Percentiles rank a stretch among this genome's conserved stretches.
Evolutionary conservation across 2,329 filamentous ascomycete genomes (phyloP).

Genomic region (Trichoderma lentiforme): DNA sequence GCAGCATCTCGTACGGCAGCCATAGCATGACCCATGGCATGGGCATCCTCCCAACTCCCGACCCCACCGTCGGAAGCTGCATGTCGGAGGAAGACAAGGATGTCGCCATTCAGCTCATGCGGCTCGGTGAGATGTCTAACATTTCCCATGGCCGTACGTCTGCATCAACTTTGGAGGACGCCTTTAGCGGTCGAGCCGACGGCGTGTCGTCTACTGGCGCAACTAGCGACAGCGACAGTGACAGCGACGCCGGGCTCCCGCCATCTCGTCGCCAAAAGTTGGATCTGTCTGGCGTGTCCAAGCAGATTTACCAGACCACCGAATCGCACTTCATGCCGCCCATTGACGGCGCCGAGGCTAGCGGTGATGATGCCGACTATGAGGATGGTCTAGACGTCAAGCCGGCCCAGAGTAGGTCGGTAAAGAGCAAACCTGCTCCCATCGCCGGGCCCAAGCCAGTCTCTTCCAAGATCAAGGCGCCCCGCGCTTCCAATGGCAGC

Average conservation of each 20-base stretch:
- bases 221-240: constrained; percentile 73
- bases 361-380: constrained; percentile 34
- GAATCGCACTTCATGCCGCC: constrained; percentile 51
- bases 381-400: constrained; percentile 42
- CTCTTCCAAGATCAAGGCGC: constrained; percentile 43
- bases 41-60: constrained; percentile 81
- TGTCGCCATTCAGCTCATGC: constrained; percentile 94
- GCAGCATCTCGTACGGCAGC: constrained; percentile 56
- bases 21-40: constrained; percentile 37
- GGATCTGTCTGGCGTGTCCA: constrained; percentile 41
- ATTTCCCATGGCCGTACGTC: constrained; percentile 91
- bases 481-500: constrained; percentile 36
- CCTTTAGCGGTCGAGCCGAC: constrained; percentile 86
- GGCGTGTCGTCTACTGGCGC: constrained; percentile 79
- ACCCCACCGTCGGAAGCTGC: constrained; percentile 94
- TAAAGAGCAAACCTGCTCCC: constrained; percentile 41
- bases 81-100: constrained; percentile 94
- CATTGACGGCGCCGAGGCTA: constrained; percentile 46
- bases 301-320: constrained; percentile 50
- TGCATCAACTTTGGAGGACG: constrained; percentile 89
- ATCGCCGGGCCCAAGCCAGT: constrained; percentile 30
- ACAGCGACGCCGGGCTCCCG: constrained; percentile 60
- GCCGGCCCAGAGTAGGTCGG: constrained; percentile 34
- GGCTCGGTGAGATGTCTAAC: constrained; percentile 89
- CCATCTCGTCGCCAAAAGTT: constrained; percentile 57